phyloP scores from a whole-genome alignment of 176 grass and related monocot genomes.

The Musa troglodytarum region DNA sequence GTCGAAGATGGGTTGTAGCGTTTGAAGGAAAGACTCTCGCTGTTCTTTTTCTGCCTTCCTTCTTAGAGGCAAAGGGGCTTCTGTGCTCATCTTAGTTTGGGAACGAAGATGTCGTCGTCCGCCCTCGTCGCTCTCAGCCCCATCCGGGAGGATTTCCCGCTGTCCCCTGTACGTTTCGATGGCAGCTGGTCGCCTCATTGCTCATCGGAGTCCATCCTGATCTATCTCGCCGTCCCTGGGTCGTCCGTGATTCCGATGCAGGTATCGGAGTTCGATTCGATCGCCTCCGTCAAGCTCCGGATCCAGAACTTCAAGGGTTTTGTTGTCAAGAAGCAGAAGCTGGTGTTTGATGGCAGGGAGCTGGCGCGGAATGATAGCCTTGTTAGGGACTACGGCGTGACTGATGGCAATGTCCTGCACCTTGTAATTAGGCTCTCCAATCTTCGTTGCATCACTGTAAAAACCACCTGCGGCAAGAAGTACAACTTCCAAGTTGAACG shows the following conservation, averaged over 20 bases:
- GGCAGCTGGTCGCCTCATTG: conserved; percentile 34
- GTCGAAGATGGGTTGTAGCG: not conserved
- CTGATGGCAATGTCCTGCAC: conserved; percentile 55
- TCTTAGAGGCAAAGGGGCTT: conserved; percentile 7
- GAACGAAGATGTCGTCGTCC: conserved; percentile 40
- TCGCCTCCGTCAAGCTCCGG: conserved; percentile 67
- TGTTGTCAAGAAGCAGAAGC: conserved; percentile 50
- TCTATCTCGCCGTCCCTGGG: conserved; percentile 51
- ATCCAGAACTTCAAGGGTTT: conserved; percentile 70
- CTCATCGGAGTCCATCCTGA: conserved; percentile 44
- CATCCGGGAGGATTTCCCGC: conserved; percentile 20
- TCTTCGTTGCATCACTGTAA: conserved; percentile 50
- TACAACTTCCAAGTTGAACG: conserved; percentile 53
- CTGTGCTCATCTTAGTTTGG: not conserved
- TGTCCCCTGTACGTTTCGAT: conserved; percentile 32
- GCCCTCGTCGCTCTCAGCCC: conserved; percentile 31
- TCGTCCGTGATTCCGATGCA: conserved; percentile 43
- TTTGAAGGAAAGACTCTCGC: not conserved
- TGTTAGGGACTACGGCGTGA: conserved; percentile 57
- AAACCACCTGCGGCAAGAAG: conserved; percentile 42
- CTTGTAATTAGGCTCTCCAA: conserved; percentile 52
- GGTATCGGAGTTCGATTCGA: conserved; percentile 53
- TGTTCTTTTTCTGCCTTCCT: not conserved
- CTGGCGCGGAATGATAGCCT: conserved; percentile 43
- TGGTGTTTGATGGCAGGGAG: conserved; percentile 62